Base-by-base conservation (phyloP, 2,329 filamentous ascomycete genomes). In the Microdochium nivale region DNA sequence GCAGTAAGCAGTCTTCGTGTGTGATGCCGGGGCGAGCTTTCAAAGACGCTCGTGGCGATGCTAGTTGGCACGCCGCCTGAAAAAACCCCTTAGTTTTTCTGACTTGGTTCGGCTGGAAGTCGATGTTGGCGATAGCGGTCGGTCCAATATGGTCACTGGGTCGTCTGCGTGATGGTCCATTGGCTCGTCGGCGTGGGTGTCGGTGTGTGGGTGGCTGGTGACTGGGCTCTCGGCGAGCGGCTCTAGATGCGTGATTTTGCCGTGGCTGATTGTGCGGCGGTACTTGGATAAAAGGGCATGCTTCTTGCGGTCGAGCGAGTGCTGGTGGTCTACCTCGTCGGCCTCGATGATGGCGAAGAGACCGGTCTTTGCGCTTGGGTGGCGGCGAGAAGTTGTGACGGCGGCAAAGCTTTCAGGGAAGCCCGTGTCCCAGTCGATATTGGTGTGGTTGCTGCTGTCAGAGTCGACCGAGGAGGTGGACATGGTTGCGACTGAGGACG, bases 351-450 rank as follows among this genome's bases (percentile, higher is more conserved):
- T 75, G 46, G 80, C 81, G 54, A 79, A 73, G 48, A 75, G 74
- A 14, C 74, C 77, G 7, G 79, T 71, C 57, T 83, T 74, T 53
- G 82, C 82, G 19, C 83, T 80, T 23, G 82, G 82, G 54, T 85
- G 81, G 21, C 78, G 79, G 16, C 80, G 69, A 2, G 80, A 82
- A 14, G 82, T 86, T 58, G 83, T 85, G 55, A 75, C 71, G 47
- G 58, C 51, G 35, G 60, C 58, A 48, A 66, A 65, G 8, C 59
- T 62, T 19, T 71, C 70, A 60, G 58, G 64, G 44, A 65, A 67
- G 25, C 64, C 64, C 19, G 64, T 67, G 43, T 65, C 60, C 50
- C 63, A 58, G 33, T 62, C 58, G 27, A 62, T 62, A 51, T 61
- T 65, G n/a, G 56, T 55, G 23, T 59, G 60, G 33, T 62, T 60